Base-by-base conservation (phyloP, 2,329 filamentous ascomycete genomes). In the Arthrobotrys pseudoclavata region DNA sequence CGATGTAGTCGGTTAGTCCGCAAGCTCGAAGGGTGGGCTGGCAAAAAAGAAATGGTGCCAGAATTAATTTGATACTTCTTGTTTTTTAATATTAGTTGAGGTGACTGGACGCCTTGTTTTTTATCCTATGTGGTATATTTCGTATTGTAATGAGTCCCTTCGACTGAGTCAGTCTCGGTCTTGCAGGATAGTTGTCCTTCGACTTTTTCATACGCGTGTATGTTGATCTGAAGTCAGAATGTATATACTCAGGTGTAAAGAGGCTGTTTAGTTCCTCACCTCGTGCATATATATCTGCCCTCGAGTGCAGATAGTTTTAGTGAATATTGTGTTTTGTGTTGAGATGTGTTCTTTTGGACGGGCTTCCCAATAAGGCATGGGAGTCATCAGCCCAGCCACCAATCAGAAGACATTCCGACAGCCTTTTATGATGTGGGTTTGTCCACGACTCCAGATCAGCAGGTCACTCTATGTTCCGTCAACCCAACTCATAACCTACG, bases 361-460 rank as follows among this genome's bases (percentile, higher is more conserved):
- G 18, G 13, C 9, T 42, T 60, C 66, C 66, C 5, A 50, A 69
- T 64, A 31, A 6, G 48, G 60, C 29, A 53, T 24, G 20, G 55
- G 22, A 52, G 24, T 31, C 62, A 40, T 22, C 29, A 15, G 40
- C 34, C 20, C 48, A 42, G 63, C 50, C 29, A 40, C 70, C 64
- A 70, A 69, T 76, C 66, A 70, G 66, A 45, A 15, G 53, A 31
- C 47, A 20, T n/a, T 31, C 71, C 57, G 66, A 18, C 67, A 40
- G 72, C 20, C 37, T 50, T 64, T 62, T 40, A 66, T 77, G 74
- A 77, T 67, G 67, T 77, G 31, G 72, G 45, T 50, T 77, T 76
- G 67, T 68, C 74, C 61, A 45, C 67, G 67, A 50, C 50, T 47
- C 60, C 18, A 29, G 69, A 77, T 77, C 74, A 77, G 67, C 74